Conservation (phyloP, 2,329 filamentous ascomycete genomes). For the Xylariaceae sp. region DNA sequence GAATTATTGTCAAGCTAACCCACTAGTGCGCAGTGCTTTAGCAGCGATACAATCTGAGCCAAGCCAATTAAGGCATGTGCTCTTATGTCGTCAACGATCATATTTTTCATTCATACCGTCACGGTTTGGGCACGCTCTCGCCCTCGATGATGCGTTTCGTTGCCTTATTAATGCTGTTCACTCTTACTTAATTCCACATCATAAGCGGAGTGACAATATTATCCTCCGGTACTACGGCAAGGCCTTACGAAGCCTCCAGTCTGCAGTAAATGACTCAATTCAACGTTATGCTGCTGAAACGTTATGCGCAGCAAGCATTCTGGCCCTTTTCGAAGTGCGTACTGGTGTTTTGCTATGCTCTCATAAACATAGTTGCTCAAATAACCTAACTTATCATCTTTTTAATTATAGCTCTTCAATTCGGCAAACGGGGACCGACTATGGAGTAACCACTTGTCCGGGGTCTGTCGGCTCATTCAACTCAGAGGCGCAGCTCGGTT, state of each 20-base stretch:
- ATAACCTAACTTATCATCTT: neutral
- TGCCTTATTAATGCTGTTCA: neutral
- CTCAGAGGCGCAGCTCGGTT: neutral
- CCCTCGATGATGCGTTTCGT: neutral
- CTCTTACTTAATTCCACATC: neutral
- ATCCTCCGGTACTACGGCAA: neutral
- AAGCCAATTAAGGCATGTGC: neutral
- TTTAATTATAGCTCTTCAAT: neutral
- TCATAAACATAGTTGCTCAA: neutral
- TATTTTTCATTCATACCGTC: conserved; percentile 2
- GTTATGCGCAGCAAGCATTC: neutral
- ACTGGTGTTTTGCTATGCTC: neutral
- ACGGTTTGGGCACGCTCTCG: neutral
- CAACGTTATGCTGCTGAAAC: neutral
- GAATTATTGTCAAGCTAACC: neutral
- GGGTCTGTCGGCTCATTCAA: neutral
- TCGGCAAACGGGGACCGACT: neutral
- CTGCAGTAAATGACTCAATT: neutral
- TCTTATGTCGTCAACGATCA: neutral
- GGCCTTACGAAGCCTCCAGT: neutral
- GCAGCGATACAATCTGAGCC: neutral
- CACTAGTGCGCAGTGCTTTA: neutral
- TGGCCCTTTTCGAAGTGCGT: neutral
- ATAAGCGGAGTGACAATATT: neutral
- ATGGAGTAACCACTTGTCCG: neutral